Percentiles rank a stretch among this genome's conserved stretches.
phyloP scores from a whole-genome alignment of 352 stramenopile species.

The Elongisporangium undulatum region DNA sequence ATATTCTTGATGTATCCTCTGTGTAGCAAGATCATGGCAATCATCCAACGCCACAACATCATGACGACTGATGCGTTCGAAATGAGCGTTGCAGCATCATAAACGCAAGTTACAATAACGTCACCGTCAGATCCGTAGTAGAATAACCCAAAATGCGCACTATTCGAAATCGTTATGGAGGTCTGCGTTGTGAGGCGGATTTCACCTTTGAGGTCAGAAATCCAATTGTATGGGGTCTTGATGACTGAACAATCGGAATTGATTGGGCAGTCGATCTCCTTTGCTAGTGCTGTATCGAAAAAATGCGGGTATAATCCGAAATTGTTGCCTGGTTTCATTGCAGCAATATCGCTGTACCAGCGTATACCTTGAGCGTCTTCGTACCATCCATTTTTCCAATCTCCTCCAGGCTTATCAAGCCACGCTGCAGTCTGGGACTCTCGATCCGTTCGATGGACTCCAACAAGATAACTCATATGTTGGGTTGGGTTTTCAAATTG shows the following conservation, averaged over 20 bases:
- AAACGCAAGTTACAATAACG: conserved; percentile 14
- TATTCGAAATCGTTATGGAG: conserved; percentile 11
- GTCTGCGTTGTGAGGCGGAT: too few relatives aligned
- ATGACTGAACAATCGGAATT: conserved; percentile 21
- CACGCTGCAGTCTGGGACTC: conserved; percentile 14
- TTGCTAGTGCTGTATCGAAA: too few relatives aligned
- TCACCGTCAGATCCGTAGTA: conserved; percentile 9
- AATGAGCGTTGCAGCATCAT: conserved; percentile 28
- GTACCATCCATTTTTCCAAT: conserved; percentile 26
- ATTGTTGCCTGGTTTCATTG: too few relatives aligned
- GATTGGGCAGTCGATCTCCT: neutral
- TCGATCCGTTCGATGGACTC: conserved; percentile 6
- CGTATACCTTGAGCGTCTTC: too few relatives aligned
- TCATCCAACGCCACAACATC: conserved; percentile 28
- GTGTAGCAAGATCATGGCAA: conserved; percentile 4
- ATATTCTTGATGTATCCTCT: neutral
- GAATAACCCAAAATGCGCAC: conserved; percentile 20
- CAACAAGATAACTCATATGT: neutral
- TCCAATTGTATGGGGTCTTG: neutral
- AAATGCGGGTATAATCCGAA: too few relatives aligned
- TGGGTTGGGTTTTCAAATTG: neutral
- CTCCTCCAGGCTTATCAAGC: conserved; percentile 13
- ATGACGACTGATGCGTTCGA: conserved; percentile 24
- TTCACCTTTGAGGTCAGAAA: too few relatives aligned
- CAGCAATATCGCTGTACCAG: too few relatives aligned